Base-by-base conservation (phyloP, 192 early-diverging fungal species). In the Entomortierella chlamydospora region DNA sequence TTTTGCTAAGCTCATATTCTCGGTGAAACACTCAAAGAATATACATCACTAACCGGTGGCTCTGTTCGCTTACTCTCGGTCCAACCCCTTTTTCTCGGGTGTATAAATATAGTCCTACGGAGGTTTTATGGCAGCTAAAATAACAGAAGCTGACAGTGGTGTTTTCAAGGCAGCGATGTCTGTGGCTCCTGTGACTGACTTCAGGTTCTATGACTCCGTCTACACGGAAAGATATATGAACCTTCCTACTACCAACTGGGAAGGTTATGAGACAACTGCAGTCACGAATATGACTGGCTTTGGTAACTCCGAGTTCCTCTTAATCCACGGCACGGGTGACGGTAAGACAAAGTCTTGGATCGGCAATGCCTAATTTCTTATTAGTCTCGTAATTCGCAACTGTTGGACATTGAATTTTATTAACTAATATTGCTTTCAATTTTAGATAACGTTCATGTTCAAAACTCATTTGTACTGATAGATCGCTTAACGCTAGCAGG, bases 201-300 rank as follows among this genome's bases (percentile, higher is more conserved):
- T 63, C 30, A 57, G 83, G 28, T 81, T 81, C 65, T 92, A 90
- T 81, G 95, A 99, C 82, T 92, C 95, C 3, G 85, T 98, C 29
- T 99, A 99, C 81, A 99, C 97, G 1, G 97, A 99, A 79, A 87
- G 97, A 57, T 99, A 95, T 83, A 97, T 99, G 97, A 90, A 92
- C 78, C 95, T 95, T 22, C 96, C 95, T 18, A 45, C 83, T 53
- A 51, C 83, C 61, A 99, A 99, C 83, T 65, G 76, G 4, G 79
- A 83, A 0, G 97, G 97, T 12, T 99, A 99, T 84, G 84, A 82
- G 34, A 59, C 83, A 28, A 95, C 92, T 61, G 87, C 94, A 7
- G 89, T 99, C 0, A 78, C 61, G 39, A 91, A 94, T 53, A 92
- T 94, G 90, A 88, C 87, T 1, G 96, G 93, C 0, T 99, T 99